Evolutionary conservation across 1,284 basidiomycete species (phyloP), one percentile per base, ranked within the genome.

Genomic region (Pisolithus thermaeus): DNA sequence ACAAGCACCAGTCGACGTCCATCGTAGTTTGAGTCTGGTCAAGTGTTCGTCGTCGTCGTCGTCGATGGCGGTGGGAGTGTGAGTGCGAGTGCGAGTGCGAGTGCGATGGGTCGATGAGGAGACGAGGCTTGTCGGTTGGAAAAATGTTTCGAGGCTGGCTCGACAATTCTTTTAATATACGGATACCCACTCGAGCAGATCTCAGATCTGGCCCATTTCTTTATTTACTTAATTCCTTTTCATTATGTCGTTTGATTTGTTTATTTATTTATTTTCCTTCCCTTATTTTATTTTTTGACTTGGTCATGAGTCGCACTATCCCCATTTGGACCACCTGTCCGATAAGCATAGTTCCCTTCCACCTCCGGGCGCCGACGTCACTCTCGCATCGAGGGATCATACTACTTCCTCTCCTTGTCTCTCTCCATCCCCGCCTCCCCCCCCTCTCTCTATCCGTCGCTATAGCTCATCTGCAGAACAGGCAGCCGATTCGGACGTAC

Each of bases 1-100:
- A 73, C 58, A 85, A 73, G 64, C 84, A 85, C 83, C 83, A 85
- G 70, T 83, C 76, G 54, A 75, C 77, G 65, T 84, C 83, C 77
- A 84, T 44, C 18, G 49, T 52, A 41, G 54, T 20, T 20, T 20
- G n/a, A 20, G 18, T 20, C 1, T 20, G 18, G 18, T 23, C 8
- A 14, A 4, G 4, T n/a, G 43, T n/a, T 32, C 3, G 32, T 32
- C 32, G 32, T 32, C 32, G 32, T 32, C 12, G 32, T 32, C 2
- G 28, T 30, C 28, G 32, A 12, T 14, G 32, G 12, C 25, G 2
- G 2, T 25, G 25, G 25, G 25, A 27, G 27, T 47, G 12, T n/a
- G n/a, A n/a, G n/a, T n/a, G n/a, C n/a, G n/a, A n/a, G n/a, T n/a
- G n/a, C n/a, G n/a, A n/a, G n/a, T n/a, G n/a, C n/a, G n/a, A 47